Evolutionary conservation across 176 grass and related monocot genomes (phyloP), one percentile per base, ranked within the genome.

Genomic region (Ananas comosus): DNA sequence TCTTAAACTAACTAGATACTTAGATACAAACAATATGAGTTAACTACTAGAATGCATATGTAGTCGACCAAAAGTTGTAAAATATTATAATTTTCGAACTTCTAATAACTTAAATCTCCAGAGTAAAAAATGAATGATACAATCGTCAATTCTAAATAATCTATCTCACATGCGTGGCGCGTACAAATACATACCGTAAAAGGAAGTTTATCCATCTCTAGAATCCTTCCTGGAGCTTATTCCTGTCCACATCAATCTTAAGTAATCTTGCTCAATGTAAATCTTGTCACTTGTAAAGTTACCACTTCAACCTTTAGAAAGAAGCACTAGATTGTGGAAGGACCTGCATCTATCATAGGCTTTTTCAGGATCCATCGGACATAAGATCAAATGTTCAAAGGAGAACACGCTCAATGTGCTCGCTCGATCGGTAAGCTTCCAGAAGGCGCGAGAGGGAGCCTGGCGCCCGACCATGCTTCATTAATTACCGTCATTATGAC

Each of bases 161-260:
- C 28, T 29, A 2, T 29, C 4, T 29, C 28, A 29, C 4, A 29
- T 3, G 28, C 4, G 28, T 29, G 28, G 28, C 2, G 28, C 28
- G 28, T 25, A 2, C 21, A 33, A 27, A 12, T 27, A 14, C 63
- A 3, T 70, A 91, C 89, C 19, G 91, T 90, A 81, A 95, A 52
- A 95, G 81, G 80, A 95, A 95, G 78, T 68, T 95, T 76, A 95
- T 50, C 87, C 12, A 91, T 81, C 77, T 85, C 82, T 19, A 96
- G 87, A 75, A 96, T 79, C 28, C 74, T 80, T 53, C 85, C 74
- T 91, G 91, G 75, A 96, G 75, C 73, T 64, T 67, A 67, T 91
- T 87, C 23, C 87, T 63, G 3, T 76, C 91, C 91, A 96, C 84
- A 91, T 88, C 91, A n/a, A 96, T 91, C 28, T 88, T 76, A 1